Percentiles rank a stretch among this genome's conserved stretches.
These are phyloP conservation scores for Colletotrichum spinosum DNA, from an alignment of 2,329 filamentous ascomycete genomes.

Conservation along the genomic window DNA sequence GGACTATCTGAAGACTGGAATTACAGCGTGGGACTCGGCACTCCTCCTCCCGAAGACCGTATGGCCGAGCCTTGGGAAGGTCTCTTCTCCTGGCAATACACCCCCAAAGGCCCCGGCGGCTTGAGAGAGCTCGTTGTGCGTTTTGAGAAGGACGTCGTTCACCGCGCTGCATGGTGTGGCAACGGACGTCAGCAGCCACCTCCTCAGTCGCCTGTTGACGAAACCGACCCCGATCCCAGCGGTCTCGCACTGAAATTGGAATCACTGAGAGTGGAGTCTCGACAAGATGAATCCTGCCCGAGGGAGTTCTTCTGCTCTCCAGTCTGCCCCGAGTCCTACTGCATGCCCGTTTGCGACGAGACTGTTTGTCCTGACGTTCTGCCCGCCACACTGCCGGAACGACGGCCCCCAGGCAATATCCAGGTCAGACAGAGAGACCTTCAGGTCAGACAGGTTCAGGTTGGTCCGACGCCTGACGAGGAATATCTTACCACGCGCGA, in stretches of 20 bases:
- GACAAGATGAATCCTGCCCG: conserved; percentile 3
- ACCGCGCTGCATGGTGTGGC: conserved; percentile 39
- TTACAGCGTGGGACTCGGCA: background rate
- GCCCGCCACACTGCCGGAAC: background rate
- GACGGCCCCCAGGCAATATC: no score
- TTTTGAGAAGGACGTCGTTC: conserved; percentile 41
- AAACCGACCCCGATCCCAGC: background rate
- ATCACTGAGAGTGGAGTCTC: background rate
- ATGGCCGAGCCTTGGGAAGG: conserved; percentile 22
- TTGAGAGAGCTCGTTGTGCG: conserved; percentile 28
- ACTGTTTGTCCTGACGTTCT: background rate
- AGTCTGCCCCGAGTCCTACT: background rate
- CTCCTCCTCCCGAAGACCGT: conserved; percentile 8
- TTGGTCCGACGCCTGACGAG: conserved; percentile 17
- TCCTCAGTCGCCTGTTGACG: no score
- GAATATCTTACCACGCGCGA: conserved; percentile 4
- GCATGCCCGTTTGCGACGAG: background rate
- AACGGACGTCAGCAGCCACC: background rate
- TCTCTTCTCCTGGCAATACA: conserved; percentile 33
- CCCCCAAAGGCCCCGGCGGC: conserved; percentile 14
- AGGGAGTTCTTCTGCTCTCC: background rate
- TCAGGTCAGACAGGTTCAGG: background rate
- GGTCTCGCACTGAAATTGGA: background rate
- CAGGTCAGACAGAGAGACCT: background rate
- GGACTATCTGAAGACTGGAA: conserved; percentile 15